These are phyloP conservation scores for Debaryomyces subglobosus DNA, from an alignment of 1,139 yeast species.

Conservation along the genomic window DNA sequence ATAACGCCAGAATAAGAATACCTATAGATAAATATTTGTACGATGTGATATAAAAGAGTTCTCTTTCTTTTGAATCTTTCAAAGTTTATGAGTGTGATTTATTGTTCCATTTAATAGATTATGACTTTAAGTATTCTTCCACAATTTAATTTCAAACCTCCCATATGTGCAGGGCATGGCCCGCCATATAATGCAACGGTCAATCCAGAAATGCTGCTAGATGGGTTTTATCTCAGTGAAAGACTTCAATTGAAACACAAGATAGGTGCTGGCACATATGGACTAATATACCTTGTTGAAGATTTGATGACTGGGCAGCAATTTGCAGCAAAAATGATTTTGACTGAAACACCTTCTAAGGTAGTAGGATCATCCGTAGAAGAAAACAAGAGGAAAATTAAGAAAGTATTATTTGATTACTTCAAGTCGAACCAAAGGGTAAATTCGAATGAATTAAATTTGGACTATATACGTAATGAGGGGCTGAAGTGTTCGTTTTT, in stretches of 20 bases:
- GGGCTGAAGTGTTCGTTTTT: constrained; percentile 52
- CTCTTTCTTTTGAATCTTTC: not conserved
- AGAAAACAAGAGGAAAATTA: constrained; percentile 36
- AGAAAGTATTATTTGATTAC: constrained; percentile 31
- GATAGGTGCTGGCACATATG: constrained; percentile 91
- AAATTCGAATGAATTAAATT: constrained; percentile 32
- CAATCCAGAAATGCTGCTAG: constrained; percentile 20
- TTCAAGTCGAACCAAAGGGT: constrained; percentile 25
- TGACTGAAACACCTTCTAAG: constrained; percentile 43
- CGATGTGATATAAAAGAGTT: not conserved
- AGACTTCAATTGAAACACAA: constrained; percentile 45
- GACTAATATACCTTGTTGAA: constrained; percentile 74
- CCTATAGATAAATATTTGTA: not conserved
- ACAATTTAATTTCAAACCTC: constrained; percentile 15
- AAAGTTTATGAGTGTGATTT: not conserved
- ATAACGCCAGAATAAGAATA: not conserved
- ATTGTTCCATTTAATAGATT: not conserved
- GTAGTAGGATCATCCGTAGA: constrained; percentile 26
- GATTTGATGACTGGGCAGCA: constrained; percentile 52
- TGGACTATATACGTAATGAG: constrained; percentile 45
- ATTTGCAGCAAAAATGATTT: constrained; percentile 75
- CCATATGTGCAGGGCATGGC: constrained; percentile 8
- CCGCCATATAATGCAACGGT: constrained; percentile 11
- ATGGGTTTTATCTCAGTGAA: constrained; percentile 26
- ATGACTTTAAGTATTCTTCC: constrained; percentile 25